Evolutionary conservation across 495 filamentous ascomycete species (phyloP).

Genomic region (Usnea hakonensis): DNA sequence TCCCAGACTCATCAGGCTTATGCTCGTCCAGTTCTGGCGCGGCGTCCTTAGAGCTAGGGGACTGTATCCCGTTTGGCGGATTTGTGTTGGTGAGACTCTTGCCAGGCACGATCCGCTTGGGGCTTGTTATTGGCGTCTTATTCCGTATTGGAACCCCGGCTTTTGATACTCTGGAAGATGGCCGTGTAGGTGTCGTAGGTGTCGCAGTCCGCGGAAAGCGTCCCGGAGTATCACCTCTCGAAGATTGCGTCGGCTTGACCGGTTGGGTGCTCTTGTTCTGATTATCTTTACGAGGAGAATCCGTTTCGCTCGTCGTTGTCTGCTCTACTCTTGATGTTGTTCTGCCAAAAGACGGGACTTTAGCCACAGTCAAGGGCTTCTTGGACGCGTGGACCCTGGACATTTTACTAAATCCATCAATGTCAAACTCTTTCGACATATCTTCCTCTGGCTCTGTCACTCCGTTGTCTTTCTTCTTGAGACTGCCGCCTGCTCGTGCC

Average conservation of each 20-base stretch:
- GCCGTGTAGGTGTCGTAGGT: not conserved
- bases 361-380: slow-evolving; percentile 13
- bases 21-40: not conserved
- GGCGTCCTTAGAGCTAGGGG: not conserved
- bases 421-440: slow-evolving; percentile 3
- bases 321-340: slow-evolving; percentile 10
- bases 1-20: not conserved
- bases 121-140: not conserved
- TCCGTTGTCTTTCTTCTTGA: not conserved
- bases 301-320: not conserved
- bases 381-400: slow-evolving; percentile 9
- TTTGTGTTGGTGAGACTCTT: not conserved
- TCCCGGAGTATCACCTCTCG: not conserved
- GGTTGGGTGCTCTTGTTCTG: not conserved
- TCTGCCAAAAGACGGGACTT: slow-evolving; percentile 12
- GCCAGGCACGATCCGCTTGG: not conserved
- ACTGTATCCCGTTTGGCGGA: not conserved
- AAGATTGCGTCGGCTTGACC: not conserved
- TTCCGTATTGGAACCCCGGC: not conserved
- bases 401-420: slow-evolving; percentile 16
- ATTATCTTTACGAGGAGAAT: not conserved
- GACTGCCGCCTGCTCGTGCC: not conserved
- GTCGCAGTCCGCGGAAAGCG: not conserved
- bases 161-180: not conserved
- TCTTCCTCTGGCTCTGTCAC: not conserved